phyloP scores from a whole-genome alignment of 164 flowering plant genomes.

The Santalum album region DNA sequence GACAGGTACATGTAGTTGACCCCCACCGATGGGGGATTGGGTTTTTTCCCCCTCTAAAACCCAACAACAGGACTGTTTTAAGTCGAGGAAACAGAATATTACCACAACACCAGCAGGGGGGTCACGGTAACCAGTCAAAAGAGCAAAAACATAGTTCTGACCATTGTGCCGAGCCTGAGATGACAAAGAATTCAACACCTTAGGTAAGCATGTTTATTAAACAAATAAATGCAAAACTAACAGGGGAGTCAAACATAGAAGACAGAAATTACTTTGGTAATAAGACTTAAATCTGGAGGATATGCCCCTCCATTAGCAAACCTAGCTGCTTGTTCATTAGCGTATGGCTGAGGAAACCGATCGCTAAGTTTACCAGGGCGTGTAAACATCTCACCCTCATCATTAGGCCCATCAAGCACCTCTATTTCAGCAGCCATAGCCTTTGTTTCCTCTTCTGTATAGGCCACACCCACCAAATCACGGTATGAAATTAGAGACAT shows the following conservation, averaged over 20 bases:
- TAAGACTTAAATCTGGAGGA: conserved; percentile 85
- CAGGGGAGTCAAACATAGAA: not conserved
- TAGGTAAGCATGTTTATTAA: not conserved
- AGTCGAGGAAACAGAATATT: no score
- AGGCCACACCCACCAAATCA: conserved; percentile 87
- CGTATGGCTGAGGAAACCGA: conserved; percentile 75
- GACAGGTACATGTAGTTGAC: no score
- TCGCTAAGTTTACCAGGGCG: conserved; percentile 89
- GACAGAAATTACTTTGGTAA: conserved; percentile 48
- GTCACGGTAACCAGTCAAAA: conserved; percentile 82
- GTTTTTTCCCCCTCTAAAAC: no score
- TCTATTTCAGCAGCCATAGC: conserved; percentile 94
- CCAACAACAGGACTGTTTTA: no score
- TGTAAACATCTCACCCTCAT: conserved; percentile 89
- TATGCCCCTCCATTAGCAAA: conserved; percentile 92
- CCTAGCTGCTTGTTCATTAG: conserved; percentile 78
- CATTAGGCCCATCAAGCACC: conserved; percentile 85
- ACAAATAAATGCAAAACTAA: not conserved
- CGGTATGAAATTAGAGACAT: conserved; percentile 79
- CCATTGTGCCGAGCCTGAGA: conserved; percentile 92
- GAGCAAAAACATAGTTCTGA: conserved; percentile 86
- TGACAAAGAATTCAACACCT: not conserved
- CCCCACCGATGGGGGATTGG: no score
- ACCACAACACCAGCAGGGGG: conserved; percentile 89
- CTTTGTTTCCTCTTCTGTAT: conserved; percentile 75